phyloP scores from a whole-genome alignment of 148 eudicot species.

The Limonium bicolor region DNA sequence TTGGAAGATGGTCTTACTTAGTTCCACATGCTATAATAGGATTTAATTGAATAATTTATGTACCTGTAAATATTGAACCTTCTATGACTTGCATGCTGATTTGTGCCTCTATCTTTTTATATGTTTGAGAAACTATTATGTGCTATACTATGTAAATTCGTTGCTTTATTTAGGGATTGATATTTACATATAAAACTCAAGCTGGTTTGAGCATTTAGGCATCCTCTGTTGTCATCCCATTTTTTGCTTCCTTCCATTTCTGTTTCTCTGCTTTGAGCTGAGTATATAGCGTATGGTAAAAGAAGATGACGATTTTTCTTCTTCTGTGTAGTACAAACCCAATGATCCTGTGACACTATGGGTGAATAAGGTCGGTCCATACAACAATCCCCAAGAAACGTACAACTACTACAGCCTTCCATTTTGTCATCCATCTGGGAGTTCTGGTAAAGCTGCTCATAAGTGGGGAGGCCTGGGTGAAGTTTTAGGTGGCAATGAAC shows the following conservation, averaged over 20 bases:
- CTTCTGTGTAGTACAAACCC: constrained; percentile 42
- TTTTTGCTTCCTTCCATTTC: neutral
- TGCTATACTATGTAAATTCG: constrained; percentile 2
- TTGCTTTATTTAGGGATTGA: constrained; percentile 1
- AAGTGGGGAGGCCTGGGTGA: constrained; percentile 5
- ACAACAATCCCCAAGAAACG: constrained; percentile 95
- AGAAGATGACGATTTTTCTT: constrained; percentile 1
- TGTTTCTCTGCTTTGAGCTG: neutral
- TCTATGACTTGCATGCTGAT: too few species aligned
- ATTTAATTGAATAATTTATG: too few species aligned
- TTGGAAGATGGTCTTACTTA: too few species aligned
- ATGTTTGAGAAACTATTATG: neutral
- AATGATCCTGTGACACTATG: constrained; percentile 73
- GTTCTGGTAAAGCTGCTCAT: too few species aligned
- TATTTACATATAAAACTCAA: neutral
- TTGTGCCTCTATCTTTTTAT: too few species aligned
- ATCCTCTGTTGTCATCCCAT: neutral
- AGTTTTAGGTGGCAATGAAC: constrained; percentile 35
- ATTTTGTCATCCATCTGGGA: constrained; percentile 59
- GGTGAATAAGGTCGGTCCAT: constrained; percentile 98
- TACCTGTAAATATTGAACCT: too few species aligned
- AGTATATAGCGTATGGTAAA: neutral
- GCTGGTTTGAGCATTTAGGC: neutral
- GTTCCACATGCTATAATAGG: too few species aligned
- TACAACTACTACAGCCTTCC: constrained; percentile 92